These are phyloP conservation scores for Cercospora janseana DNA, from an alignment of 2,329 filamentous ascomycete genomes.

Conservation along the genomic window DNA sequence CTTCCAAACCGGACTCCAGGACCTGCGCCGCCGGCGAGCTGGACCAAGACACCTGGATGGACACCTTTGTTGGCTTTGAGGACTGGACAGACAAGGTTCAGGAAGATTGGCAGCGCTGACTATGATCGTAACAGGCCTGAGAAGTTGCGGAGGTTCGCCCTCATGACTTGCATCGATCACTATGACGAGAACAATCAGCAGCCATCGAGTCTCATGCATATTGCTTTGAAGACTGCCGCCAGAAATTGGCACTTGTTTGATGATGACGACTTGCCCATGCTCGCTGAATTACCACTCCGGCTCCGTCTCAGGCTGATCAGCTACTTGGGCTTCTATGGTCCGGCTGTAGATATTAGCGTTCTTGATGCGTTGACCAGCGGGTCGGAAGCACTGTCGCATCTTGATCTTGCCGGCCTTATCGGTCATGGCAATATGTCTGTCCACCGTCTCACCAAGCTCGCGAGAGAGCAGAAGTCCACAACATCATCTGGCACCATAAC, in stretches of 20 bases:
- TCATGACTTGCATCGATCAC: slow-evolving; percentile 21
- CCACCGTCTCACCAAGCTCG: slow-evolving; percentile 43
- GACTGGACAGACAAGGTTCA: slow-evolving; percentile 21
- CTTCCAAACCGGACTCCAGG: slow-evolving; percentile 41
- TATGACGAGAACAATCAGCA: not conserved
- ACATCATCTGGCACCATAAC: not conserved
- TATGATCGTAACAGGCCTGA: slow-evolving; percentile 30
- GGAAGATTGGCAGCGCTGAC: slow-evolving; percentile 15
- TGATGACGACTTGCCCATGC: slow-evolving; percentile 56
- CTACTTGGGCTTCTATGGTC: slow-evolving; percentile 55
- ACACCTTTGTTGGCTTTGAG: slow-evolving; percentile 21
- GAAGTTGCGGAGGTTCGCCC: slow-evolving; percentile 30
- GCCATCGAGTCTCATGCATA: slow-evolving; percentile 50
- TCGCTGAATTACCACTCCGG: slow-evolving; percentile 52
- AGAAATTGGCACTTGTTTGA: slow-evolving; percentile 56
- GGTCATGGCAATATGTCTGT: slow-evolving; percentile 49
- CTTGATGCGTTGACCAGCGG: slow-evolving; percentile 54
- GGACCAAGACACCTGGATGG: slow-evolving; percentile 40
- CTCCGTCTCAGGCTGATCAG: slow-evolving; percentile 55
- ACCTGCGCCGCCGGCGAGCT: slow-evolving; percentile 49
- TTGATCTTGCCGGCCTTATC: slow-evolving; percentile 55
- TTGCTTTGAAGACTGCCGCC: slow-evolving; percentile 54
- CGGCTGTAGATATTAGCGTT: slow-evolving; percentile 44
- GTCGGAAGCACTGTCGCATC: slow-evolving; percentile 46
- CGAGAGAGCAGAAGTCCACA: slow-evolving; percentile 33